These are phyloP conservation scores for Boletus pseudopeckii DNA, from an alignment of 768 basidiomycete genomes.

Conservation along the genomic window DNA sequence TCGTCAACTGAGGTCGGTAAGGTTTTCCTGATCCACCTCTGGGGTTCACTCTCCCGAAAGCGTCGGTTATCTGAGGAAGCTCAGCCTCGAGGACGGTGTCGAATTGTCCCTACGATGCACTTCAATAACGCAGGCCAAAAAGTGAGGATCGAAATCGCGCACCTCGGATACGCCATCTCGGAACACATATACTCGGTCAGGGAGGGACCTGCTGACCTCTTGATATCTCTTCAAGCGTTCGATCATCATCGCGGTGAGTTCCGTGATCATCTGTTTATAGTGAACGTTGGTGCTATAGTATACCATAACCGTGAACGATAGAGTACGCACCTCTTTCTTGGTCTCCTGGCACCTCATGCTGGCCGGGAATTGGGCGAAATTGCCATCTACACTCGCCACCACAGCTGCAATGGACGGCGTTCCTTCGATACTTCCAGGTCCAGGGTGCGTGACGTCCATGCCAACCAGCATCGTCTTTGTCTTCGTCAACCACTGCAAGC, in stretches of 20 bases:
- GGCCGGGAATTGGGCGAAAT: conserved; percentile 76
- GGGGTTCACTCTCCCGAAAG: conserved; percentile 49
- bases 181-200: conserved; percentile 67
- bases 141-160: conserved; percentile 12
- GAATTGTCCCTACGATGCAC: conserved; percentile 63
- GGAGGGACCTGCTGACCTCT: conserved; percentile 53
- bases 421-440: conserved; percentile 61
- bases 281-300: not conserved
- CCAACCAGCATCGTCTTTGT: conserved; percentile 80
- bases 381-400: conserved; percentile 68
- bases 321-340: conserved; percentile 23
- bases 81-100: conserved; percentile 57
- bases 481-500: conserved; percentile 63
- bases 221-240: conserved; percentile 63
- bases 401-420: conserved; percentile 83
- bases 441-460: conserved; percentile 81
- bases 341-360: conserved; percentile 62
- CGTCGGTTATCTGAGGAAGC: conserved; percentile 55
- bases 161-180: conserved; percentile 85
- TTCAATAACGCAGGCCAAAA: not conserved
- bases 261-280: conserved; percentile 61
- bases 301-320: not conserved
- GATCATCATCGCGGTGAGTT: conserved; percentile 62
- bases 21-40: conserved; percentile 38
- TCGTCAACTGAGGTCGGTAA: conserved; percentile 64